These are phyloP conservation scores for Fusarium fracticaudum DNA, from an alignment of 2,329 filamentous ascomycete species.

Conservation along the genomic window DNA sequence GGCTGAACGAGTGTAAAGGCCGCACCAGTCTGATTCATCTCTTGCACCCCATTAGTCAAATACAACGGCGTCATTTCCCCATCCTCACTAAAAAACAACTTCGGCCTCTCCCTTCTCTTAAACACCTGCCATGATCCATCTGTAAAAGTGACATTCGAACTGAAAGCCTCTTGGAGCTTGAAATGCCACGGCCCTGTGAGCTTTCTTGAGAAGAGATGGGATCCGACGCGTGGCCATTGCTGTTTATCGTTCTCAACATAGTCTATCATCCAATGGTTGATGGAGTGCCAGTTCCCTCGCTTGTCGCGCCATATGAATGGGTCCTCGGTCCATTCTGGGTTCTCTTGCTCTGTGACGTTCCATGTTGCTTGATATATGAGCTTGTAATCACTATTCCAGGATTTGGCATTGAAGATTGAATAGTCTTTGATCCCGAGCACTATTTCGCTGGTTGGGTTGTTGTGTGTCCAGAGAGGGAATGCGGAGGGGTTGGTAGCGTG, in stretches of 20 bases:
- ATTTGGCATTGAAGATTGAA: constrained; percentile 9
- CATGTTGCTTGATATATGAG: constrained; percentile 17
- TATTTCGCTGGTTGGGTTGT: constrained; percentile 5
- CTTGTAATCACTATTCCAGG: not conserved
- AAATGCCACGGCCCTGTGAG: constrained; percentile 46
- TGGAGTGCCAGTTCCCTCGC: constrained; percentile 46
- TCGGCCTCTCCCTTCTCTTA: constrained; percentile 57
- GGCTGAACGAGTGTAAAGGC: constrained; percentile 27
- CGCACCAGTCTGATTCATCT: constrained; percentile 34
- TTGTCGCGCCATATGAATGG: constrained; percentile 49
- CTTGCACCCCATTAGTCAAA: constrained; percentile 58
- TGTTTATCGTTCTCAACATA: constrained; percentile 39
- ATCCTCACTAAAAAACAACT: constrained; percentile 59
- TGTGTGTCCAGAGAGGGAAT: constrained; percentile 45
- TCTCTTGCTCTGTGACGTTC: constrained; percentile 22
- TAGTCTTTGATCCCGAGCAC: constrained; percentile 21
- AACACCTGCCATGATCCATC: constrained; percentile 53
- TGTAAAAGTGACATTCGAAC: constrained; percentile 44
- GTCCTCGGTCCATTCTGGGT: constrained; percentile 41
- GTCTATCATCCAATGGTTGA: constrained; percentile 46
- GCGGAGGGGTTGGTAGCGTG: constrained; percentile 54
- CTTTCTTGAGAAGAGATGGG: constrained; percentile 43
- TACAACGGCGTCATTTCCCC: constrained; percentile 54
- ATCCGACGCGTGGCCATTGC: constrained; percentile 44
- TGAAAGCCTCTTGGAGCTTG: constrained; percentile 42